Evolutionary conservation across 345 rosid genomes (phyloP).

Genomic region (Eucalyptus sp.): DNA sequence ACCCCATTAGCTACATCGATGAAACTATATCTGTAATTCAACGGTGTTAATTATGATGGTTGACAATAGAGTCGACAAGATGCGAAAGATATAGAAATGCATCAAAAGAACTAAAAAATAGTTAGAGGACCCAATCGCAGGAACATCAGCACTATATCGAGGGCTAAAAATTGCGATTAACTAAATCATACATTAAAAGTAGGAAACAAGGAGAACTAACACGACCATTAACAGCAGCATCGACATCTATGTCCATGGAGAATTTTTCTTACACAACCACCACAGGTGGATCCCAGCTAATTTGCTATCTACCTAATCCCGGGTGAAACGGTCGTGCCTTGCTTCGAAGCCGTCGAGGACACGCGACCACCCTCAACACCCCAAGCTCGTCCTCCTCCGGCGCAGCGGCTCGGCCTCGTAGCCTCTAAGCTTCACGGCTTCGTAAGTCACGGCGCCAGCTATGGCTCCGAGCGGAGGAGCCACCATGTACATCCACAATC

Average conservation of each 20-base stretch:
- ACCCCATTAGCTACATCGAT: rapidly evolving
- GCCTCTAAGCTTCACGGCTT: conserved; percentile 56
- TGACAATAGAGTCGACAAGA: rapidly evolving
- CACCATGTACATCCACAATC: conserved; percentile 61
- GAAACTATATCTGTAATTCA: not conserved
- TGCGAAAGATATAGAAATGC: not conserved
- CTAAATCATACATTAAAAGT: not conserved
- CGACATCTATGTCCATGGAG: not conserved
- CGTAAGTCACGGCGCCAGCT: conserved; percentile 59
- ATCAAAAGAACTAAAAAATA: not conserved
- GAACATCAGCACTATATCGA: not conserved
- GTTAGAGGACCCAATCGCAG: not conserved
- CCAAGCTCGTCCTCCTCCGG: conserved; percentile 18
- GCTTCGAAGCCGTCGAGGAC: not conserved
- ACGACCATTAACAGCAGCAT: not conserved
- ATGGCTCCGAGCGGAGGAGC: conserved; percentile 87
- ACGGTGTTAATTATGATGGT: not conserved
- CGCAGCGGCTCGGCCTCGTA: conserved; percentile 40
- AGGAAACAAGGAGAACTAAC: not conserved
- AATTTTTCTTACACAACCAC: not conserved
- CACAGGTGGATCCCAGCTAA: not conserved
- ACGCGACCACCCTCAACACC: not conserved
- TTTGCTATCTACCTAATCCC: not conserved
- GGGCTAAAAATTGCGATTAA: not conserved
- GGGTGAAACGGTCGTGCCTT: not conserved